Conservation (phyloP, 148 eudicot species). For the Diospyros kaki region DNA sequence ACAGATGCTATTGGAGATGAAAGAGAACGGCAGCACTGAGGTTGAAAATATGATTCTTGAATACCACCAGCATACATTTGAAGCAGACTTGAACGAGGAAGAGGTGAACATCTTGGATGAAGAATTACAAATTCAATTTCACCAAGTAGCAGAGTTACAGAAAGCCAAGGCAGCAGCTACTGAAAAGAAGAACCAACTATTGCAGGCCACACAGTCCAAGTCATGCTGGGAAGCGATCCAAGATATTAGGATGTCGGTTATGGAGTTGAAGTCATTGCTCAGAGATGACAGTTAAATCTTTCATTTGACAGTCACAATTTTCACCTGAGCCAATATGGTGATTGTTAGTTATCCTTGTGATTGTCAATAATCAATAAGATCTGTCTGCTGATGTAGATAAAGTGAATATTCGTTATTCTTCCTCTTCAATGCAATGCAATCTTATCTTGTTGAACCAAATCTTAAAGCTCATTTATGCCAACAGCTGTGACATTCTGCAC, state of each 20-base stretch:
- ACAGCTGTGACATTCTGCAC: no score
- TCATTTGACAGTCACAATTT: not conserved
- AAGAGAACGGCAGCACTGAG: constrained; percentile 47
- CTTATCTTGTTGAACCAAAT: no score
- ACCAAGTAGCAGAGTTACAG: constrained; percentile 30
- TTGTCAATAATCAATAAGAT: not conserved
- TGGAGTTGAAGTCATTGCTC: constrained; percentile 43
- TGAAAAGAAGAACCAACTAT: constrained; percentile 32
- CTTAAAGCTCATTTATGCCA: no score
- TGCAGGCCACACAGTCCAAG: constrained; percentile 20
- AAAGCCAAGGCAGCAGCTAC: constrained; percentile 34
- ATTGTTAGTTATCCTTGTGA: not conserved
- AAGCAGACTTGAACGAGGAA: constrained; percentile 40
- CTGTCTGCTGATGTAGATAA: not conserved
- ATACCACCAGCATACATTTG: constrained; percentile 51
- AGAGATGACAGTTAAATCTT: constrained; percentile 13
- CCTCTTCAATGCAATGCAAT: no score
- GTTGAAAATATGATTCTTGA: constrained; percentile 52
- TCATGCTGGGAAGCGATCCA: constrained; percentile 46
- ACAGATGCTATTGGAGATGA: constrained; percentile 46
- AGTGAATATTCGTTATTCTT: no score
- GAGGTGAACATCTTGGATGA: constrained; percentile 59
- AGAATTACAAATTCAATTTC: constrained; percentile 35
- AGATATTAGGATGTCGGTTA: constrained; percentile 39
- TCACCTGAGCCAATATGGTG: not conserved